Evolutionary conservation across 2,329 filamentous ascomycete genomes (phyloP).

Genomic region (Scedosporium apiospermum): DNA sequence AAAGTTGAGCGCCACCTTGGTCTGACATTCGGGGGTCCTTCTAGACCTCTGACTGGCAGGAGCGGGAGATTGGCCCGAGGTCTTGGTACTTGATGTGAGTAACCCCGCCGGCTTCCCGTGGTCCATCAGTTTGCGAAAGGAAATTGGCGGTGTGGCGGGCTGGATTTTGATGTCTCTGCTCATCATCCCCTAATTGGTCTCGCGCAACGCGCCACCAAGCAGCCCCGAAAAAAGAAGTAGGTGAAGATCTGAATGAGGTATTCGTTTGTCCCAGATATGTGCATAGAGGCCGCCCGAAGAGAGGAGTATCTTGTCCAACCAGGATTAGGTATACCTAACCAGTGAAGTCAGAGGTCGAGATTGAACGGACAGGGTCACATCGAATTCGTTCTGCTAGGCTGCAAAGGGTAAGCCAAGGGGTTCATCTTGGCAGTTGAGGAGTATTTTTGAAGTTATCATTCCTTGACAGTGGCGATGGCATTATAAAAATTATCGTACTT

Average conservation of each 20-base stretch:
- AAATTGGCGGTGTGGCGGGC: neutral
- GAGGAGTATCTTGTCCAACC: neutral
- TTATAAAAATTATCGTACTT: neutral
- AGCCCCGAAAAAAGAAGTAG: neutral
- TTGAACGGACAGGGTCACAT: neutral
- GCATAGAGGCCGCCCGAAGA: neutral
- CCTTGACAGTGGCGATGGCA: neutral
- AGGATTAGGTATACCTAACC: too few species aligned
- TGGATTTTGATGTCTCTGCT: neutral
- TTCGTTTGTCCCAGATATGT: neutral
- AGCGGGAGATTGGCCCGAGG: neutral
- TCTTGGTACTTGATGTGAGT: neutral
- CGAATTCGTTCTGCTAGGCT: neutral
- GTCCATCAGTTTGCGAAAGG: neutral
- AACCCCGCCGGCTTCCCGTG: neutral
- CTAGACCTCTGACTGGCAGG: neutral
- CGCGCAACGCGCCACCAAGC: neutral
- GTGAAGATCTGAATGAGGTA: neutral
- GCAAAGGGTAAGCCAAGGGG: neutral
- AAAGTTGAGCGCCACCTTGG: neutral
- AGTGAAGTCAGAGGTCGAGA: neutral
- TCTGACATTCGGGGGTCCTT: neutral
- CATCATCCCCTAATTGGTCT: neutral
- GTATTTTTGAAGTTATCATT: neutral
- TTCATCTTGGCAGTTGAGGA: neutral